Evolutionary conservation across 1,139 yeast genomes (phyloP), one percentile per base, ranked within the genome.

Genomic region (Suhomyces atakaporum): DNA sequence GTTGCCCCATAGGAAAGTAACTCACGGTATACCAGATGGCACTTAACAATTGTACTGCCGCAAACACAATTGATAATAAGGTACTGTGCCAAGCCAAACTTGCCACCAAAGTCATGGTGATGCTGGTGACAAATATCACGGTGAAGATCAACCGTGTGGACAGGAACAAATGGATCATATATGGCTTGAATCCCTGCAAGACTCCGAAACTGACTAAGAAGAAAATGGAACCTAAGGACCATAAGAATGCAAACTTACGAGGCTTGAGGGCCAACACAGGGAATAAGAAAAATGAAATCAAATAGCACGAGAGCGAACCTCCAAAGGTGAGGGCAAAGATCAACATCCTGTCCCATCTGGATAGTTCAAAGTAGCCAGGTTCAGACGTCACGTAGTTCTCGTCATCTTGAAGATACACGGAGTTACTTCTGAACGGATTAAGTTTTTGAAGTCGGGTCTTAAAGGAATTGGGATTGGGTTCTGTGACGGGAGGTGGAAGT

Each of bases 1-100:
- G 79, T 30, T 69, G 65, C 2, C 84, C 84, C 63, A 75, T 60
- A 3, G 85, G 84, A 58, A 79, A 79, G 52, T 79, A 79, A 46
- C 84, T 78, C 5, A 79, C 74, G 0, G 82, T 71, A 51, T 79
- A 79, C 72, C 77, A 75, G 5, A 77, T 38, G 9, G 78, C 79
- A 47, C 77, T 63, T 3, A 77, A 35, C 35, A 77, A 58, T 46
- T 79, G 85, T 2, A 75, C 46, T 2, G 63, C 62, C 13, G 81
- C 80, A 49, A 76, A 73, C 7, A 78, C 40, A 2, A 79, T 66
- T 3, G 80, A 75, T 23, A 77, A 57, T 3, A 79, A 31, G 1
- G 77, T 66, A 40, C 74, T 69, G 42, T 66, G 69, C 56, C 75
- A 64, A 1, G 68, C 58, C 34, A 79, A 55, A 44, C 77, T 63